phyloP scores from a whole-genome alignment of 306 rosid species.

The Begonia peltatifolia region DNA sequence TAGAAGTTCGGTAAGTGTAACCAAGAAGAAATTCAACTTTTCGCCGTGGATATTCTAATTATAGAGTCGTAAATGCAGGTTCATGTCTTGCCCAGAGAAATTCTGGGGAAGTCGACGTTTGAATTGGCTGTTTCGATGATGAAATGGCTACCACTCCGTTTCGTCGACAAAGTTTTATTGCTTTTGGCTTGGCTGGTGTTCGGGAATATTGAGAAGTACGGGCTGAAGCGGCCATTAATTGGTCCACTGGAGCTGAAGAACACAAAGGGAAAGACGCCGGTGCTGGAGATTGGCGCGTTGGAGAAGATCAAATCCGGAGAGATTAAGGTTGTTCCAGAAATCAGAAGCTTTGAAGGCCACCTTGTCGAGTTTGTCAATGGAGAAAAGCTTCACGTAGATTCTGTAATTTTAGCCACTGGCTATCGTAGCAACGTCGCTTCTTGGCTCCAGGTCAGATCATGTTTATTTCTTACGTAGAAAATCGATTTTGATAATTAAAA shows the following conservation, averaged over 20 bases:
- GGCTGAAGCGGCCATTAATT: slow-evolving; percentile 47
- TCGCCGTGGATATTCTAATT: no score
- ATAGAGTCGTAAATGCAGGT: slow-evolving; percentile 20
- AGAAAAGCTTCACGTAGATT: slow-evolving; percentile 30
- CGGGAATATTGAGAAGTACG: slow-evolving; percentile 44
- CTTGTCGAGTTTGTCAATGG: slow-evolving; percentile 48
- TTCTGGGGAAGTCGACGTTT: slow-evolving; percentile 58
- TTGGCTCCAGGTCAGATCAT: slow-evolving; percentile 68
- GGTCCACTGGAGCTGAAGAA: slow-evolving; percentile 69
- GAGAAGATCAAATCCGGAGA: slow-evolving; percentile 61
- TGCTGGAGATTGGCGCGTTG: slow-evolving; percentile 64
- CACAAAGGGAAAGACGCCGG: slow-evolving; percentile 73
- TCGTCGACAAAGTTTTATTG: slow-evolving; percentile 47
- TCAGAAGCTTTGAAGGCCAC: slow-evolving; percentile 28
- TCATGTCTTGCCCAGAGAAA: slow-evolving; percentile 67
- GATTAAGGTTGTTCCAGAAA: slow-evolving; percentile 52
- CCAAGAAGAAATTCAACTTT: no score
- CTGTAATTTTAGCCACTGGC: slow-evolving; percentile 65
- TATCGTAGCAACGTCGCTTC: slow-evolving; percentile 80
- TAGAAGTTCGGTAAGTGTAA: slow-evolving; percentile 50
- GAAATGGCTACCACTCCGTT: slow-evolving; percentile 72
- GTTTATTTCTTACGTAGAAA: no score
- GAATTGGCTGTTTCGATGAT: slow-evolving; percentile 50
- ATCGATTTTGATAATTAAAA: no score
- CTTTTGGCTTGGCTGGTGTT: slow-evolving; percentile 51